Base-by-base conservation (phyloP, 2,329 filamentous ascomycete genomes). In the Fusarium penzigii region DNA sequence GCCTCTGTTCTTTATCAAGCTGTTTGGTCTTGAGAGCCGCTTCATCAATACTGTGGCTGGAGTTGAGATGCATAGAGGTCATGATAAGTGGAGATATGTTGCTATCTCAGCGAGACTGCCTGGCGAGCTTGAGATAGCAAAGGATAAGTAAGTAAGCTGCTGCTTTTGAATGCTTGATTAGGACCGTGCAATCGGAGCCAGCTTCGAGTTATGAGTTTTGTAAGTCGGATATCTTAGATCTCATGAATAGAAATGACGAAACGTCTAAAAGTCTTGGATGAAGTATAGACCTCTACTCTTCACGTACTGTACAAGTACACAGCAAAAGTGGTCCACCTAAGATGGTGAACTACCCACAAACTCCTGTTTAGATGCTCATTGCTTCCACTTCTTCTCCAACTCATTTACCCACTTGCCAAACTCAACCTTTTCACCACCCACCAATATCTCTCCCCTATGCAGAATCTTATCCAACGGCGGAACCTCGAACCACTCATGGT, bases 401-500 rank as follows among this genome's bases (percentile, higher is more conserved):
- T 47, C 58, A 39, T 61, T 58, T 57, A 72, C 72, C 73, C 73
- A 76, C 42, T 71, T 68, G 0, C 51, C 59, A 48, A 75, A 69
- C 46, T 62, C 62, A 9, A 74, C 66, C 25, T 63, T 50, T 0
- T 68, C 71, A 44, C 68, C 63, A 1, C 41, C 53, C 2, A 72
- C 55, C n/a, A 75, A 46, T 29, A 76, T 72, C 62, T 76, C 71
- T 2, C 73, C 73, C 12, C 67, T 67, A 12, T 72, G 69, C 17
- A 76, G 46, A 3, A 66, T 57, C 39, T 53, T 65, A n/a, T 63
- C 58, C 51, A 76, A 52, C 6, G 73, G 68, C 20, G 67, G 69
- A n/a, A 76, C 70, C 1, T 59, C 43, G 16, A 76, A 66, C 73
- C 73, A 76, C 39, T 67, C 61, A 43, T 76, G 73, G 39, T 72